These are phyloP conservation scores for Phaeophleospora eucalypticola DNA, from an alignment of 2,329 filamentous ascomycete genomes.

Conservation along the genomic window DNA sequence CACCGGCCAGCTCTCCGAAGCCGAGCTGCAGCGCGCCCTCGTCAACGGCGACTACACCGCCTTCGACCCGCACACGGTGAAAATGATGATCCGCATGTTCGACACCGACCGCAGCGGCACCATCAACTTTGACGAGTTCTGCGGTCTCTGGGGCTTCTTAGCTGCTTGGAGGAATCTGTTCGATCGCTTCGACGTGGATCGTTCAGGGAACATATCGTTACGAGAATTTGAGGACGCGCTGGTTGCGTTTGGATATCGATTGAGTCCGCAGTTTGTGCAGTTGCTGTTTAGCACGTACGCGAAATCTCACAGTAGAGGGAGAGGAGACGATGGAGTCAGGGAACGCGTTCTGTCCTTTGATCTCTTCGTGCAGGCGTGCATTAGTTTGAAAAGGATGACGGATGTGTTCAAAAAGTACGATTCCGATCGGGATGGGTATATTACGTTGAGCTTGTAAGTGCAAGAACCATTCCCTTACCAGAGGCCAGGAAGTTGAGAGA, in stretches of 20 bases:
- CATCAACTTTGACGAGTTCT: constrained; percentile 94
- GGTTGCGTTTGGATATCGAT: constrained; percentile 84
- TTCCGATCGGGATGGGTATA: constrained; percentile 88
- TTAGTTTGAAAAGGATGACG: constrained; percentile 95
- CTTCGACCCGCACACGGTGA: constrained; percentile 89
- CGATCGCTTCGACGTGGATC: constrained; percentile 86
- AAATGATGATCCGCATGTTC: constrained; percentile 99
- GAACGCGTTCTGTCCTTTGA: constrained; percentile 62
- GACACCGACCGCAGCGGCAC: constrained; percentile 84
- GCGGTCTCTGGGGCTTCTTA: constrained; percentile 92
- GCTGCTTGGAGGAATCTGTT: constrained; percentile 92
- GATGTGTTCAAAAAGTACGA: constrained; percentile 99
- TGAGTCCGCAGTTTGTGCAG: constrained; percentile 78
- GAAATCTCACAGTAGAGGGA: constrained; percentile 33
- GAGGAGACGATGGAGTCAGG: constrained; percentile 35
- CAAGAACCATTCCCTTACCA: neutral
- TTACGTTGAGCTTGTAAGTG: constrained; percentile 50
- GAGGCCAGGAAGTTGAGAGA: no score
- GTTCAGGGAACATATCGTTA: constrained; percentile 72
- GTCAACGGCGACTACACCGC: constrained; percentile 95
- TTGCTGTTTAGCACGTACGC: constrained; percentile 88
- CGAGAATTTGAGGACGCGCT: constrained; percentile 86
- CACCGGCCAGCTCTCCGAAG: constrained; percentile 77
- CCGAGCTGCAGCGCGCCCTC: constrained; percentile 80
- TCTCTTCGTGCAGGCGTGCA: constrained; percentile 95